Percentiles rank a stretch among this genome's conserved stretches.
Conservation (phyloP, 768 basidiomycete genomes). For the Mycena maculata region DNA sequence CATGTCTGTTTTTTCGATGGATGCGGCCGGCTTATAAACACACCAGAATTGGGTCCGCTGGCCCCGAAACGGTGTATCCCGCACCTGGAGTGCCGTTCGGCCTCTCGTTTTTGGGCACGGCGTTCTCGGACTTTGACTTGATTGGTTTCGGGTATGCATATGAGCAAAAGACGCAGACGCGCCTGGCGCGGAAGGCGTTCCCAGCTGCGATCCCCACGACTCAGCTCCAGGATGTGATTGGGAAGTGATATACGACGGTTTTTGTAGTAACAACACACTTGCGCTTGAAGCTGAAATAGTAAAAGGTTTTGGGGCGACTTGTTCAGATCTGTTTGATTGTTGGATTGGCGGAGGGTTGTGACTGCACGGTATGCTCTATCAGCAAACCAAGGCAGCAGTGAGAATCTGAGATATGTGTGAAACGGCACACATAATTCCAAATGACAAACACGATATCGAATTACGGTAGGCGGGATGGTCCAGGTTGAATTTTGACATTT, state of each 20-base stretch:
- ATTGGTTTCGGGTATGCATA: conserved; percentile 72
- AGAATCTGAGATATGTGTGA: no score
- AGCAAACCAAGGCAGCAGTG: no score
- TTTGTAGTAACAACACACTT: no score
- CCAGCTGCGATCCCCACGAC: conserved; percentile 67
- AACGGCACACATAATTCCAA: no score
- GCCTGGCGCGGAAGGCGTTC: conserved; percentile 61
- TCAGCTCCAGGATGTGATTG: conserved; percentile 53
- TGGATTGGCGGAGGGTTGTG: no score
- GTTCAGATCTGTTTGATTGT: no score
- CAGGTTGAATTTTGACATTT: no score
- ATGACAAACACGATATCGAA: no score
- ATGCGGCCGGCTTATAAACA: background rate
- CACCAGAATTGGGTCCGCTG: conserved; percentile 45
- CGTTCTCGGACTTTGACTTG: conserved; percentile 68
- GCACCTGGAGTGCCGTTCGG: conserved; percentile 72
- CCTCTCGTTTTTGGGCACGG: conserved; percentile 70
- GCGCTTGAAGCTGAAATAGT: no score
- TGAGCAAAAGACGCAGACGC: conserved; percentile 70
- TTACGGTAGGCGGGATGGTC: no score
- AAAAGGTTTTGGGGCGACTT: no score
- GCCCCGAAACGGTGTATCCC: conserved; percentile 58
- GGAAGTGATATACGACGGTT: conserved; percentile 37
- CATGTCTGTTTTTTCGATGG: background rate
- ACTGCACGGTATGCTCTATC: no score